Conservation (phyloP, 2,329 filamentous ascomycete genomes). For the Sphaerulina vaccinii region DNA sequence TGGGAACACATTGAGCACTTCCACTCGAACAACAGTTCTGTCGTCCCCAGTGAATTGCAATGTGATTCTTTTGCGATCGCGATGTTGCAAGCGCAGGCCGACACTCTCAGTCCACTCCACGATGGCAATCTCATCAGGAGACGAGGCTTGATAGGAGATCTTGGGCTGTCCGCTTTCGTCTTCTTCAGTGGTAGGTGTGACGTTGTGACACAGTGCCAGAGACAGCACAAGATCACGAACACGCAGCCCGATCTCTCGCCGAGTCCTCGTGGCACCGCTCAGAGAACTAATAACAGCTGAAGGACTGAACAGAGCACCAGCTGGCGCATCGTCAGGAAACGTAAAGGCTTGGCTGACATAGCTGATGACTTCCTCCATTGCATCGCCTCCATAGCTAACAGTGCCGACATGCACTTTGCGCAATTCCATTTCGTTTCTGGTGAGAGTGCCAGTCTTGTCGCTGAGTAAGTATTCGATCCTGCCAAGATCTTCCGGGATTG, state of each 20-base stretch:
- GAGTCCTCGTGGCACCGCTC: constrained; percentile 66
- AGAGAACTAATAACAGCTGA: constrained; percentile 64
- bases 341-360: constrained; percentile 85
- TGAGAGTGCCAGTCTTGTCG: constrained; percentile 97
- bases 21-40: constrained; percentile 74
- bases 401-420: constrained; percentile 98
- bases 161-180: constrained; percentile 68
- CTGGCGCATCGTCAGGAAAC: constrained; percentile 35
- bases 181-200: constrained; percentile 86
- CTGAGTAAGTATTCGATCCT: constrained; percentile 94
- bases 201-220: constrained; percentile 92
- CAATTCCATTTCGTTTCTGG: constrained; percentile 81
- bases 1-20: constrained; percentile 90
- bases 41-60: constrained; percentile 75
- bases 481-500: constrained; percentile 93
- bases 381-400: constrained; percentile 95
- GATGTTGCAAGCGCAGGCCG: constrained; percentile 77
- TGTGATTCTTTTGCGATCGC: constrained; percentile 82
- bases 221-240: constrained; percentile 92
- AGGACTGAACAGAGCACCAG: constrained; percentile 64
- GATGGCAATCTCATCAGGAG: constrained; percentile 96
- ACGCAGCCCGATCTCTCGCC: constrained; percentile 88
- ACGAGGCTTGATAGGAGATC: constrained; percentile 93
- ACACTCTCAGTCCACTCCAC: constrained; percentile 93
- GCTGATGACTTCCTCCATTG: constrained; percentile 92